Evolutionary conservation across 2,329 filamentous ascomycete species (phyloP).

Genomic region (Tolypocladium sp.): DNA sequence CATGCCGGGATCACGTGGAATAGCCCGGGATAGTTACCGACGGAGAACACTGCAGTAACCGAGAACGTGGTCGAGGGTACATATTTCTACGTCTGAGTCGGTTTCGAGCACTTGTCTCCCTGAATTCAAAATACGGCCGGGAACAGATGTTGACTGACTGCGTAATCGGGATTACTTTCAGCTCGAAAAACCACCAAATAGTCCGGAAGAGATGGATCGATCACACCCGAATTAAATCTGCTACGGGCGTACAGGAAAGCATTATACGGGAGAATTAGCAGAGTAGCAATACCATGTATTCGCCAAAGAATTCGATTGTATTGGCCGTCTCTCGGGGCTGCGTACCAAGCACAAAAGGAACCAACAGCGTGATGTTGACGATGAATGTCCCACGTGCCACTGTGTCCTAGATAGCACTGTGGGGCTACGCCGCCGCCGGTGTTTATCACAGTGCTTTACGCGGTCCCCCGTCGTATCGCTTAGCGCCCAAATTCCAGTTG

Average conservation of each 20-base stretch:
- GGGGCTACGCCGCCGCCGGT: background rate
- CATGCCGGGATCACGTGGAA: background rate
- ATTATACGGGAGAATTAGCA: background rate
- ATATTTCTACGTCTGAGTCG: background rate
- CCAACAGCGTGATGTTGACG: no score
- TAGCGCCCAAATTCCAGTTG: conserved; percentile 9
- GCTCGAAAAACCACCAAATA: background rate
- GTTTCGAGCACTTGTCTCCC: background rate
- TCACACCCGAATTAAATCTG: no score
- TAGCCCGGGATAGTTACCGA: background rate
- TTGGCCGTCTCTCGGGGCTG: no score
- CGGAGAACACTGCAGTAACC: background rate
- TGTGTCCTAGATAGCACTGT: background rate
- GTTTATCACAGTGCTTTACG: background rate
- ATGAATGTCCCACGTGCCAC: background rate
- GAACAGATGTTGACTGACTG: background rate
- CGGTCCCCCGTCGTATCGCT: background rate
- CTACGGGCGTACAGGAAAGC: no score
- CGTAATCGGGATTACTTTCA: background rate
- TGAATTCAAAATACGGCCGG: background rate
- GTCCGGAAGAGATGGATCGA: background rate
- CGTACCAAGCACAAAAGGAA: no score
- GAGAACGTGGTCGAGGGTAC: background rate
- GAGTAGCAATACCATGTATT: background rate
- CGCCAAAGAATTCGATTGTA: no score